These are phyloP conservation scores for Thuja plicata DNA, from an alignment of 83 land plant species.

Conservation along the genomic window DNA sequence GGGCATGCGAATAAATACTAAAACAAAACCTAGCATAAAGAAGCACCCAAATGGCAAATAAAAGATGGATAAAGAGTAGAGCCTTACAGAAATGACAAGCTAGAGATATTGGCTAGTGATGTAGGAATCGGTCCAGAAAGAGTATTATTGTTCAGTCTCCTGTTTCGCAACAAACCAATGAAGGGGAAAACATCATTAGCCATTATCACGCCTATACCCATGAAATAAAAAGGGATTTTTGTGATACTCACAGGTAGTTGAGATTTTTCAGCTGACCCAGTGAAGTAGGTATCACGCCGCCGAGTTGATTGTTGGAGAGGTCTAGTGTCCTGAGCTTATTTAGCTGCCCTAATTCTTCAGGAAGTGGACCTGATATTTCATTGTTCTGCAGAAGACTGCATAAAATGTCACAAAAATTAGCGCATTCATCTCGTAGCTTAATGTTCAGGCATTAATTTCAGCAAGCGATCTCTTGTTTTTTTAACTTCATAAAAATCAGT, in stretches of 20 bases:
- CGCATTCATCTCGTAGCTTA: background rate
- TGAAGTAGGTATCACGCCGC: conserved; percentile 44
- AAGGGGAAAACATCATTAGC: background rate
- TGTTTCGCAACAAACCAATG: conserved; percentile 16
- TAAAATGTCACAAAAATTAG: background rate
- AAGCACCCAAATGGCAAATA: background rate
- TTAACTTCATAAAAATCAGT: background rate
- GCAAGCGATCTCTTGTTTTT: background rate
- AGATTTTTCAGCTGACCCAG: conserved; percentile 43
- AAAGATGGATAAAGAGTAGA: background rate
- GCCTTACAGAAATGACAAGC: conserved; percentile 47
- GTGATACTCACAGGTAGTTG: conserved; percentile 49
- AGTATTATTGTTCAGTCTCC: conserved; percentile 84
- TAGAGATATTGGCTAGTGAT: conserved; percentile 45
- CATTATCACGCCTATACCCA: background rate
- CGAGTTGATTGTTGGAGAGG: conserved; percentile 53
- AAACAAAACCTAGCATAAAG: background rate
- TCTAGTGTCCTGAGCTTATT: conserved; percentile 57
- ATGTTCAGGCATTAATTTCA: background rate
- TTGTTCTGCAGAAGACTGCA: conserved; percentile 77
- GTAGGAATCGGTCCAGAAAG: conserved; percentile 61
- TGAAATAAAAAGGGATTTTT: background rate
- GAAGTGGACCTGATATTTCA: conserved; percentile 65
- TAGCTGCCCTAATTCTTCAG: conserved; percentile 56
- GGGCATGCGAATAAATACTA: background rate